These are phyloP conservation scores for Leccinum barrowsii DNA, from an alignment of 768 basidiomycete species.

Conservation along the genomic window DNA sequence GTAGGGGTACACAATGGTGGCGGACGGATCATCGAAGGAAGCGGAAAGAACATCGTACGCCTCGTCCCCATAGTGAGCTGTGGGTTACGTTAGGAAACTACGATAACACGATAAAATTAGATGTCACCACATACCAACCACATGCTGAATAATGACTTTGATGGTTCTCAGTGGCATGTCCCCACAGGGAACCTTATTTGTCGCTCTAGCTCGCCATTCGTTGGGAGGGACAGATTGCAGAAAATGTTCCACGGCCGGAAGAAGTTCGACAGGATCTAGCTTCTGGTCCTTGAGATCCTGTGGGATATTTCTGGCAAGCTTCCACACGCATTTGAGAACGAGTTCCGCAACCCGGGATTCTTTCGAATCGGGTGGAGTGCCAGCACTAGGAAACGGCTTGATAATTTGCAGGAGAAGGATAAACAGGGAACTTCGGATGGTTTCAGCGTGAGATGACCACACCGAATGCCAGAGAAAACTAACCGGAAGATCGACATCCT, in stretches of 20 bases:
- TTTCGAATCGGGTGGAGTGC: conserved; percentile 68
- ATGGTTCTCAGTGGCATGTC: conserved; percentile 98
- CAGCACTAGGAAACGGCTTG: conserved; percentile 77
- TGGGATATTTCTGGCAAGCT: conserved; percentile 90
- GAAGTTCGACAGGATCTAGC: conserved; percentile 83
- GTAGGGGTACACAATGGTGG: conserved; percentile 95
- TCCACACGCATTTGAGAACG: conserved; percentile 96
- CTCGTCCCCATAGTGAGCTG: conserved; percentile 82
- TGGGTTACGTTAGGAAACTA: conserved; percentile 15
- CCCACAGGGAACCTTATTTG: conserved; percentile 88
- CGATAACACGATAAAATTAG: neutral
- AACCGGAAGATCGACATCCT: conserved; percentile 91
- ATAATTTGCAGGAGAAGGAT: conserved; percentile 76
- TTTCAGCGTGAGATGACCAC: conserved; percentile 4
- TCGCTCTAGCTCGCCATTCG: conserved; percentile 91
- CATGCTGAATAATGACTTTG: conserved; percentile 97
- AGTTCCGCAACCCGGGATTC: conserved; percentile 90
- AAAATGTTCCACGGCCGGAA: conserved; percentile 92
- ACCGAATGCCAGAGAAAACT: conserved; percentile 22
- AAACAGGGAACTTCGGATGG: conserved; percentile 52
- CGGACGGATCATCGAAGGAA: conserved; percentile 94
- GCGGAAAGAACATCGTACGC: conserved; percentile 88
- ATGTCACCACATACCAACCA: conserved; percentile 70
- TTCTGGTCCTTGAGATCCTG: conserved; percentile 79
- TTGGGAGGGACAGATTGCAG: conserved; percentile 90